A percentile compares a stretch with the other conserved stretches of the same genome.
These are phyloP conservation scores for Umbelopsis ramanniana DNA, from an alignment of 192 early-diverging fungal genomes.

Conservation along the genomic window DNA sequence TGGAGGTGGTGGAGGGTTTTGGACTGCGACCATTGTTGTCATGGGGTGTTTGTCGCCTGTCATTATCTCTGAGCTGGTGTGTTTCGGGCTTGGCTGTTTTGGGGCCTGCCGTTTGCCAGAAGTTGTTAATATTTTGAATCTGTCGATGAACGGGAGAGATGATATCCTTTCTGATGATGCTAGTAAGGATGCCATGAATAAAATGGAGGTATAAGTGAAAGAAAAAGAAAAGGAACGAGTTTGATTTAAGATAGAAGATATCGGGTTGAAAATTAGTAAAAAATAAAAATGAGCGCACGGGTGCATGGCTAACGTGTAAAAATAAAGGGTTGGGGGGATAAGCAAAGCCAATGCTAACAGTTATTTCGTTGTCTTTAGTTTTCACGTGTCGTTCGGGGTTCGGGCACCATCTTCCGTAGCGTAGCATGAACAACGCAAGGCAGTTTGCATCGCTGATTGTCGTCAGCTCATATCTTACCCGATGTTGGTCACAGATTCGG, in stretches of 20 bases:
- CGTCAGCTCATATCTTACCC: no score
- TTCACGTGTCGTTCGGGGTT: no score
- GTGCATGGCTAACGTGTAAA: background rate
- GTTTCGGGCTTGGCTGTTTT: background rate
- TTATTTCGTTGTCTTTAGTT: no score
- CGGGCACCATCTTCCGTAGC: no score
- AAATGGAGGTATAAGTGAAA: background rate
- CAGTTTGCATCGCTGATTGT: no score
- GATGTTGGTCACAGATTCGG: no score
- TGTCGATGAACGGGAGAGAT: background rate
- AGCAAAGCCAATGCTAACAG: no score
- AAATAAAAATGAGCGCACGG: no score
- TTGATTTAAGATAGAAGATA: background rate
- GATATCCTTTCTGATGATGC: slow-evolving; percentile 11
- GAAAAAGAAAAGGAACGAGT: background rate
- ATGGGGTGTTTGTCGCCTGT: background rate
- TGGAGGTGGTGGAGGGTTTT: background rate
- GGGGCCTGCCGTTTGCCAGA: background rate
- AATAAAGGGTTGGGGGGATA: background rate
- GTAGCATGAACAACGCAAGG: no score
- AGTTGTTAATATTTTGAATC: slow-evolving; percentile 2
- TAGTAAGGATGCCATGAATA: slow-evolving; percentile 1
- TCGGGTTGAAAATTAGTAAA: no score
- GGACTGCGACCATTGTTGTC: slow-evolving; percentile 10
- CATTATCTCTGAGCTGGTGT: background rate